Conservation (phyloP, 2,329 filamentous ascomycete species). For the Metarhizium humberi region DNA sequence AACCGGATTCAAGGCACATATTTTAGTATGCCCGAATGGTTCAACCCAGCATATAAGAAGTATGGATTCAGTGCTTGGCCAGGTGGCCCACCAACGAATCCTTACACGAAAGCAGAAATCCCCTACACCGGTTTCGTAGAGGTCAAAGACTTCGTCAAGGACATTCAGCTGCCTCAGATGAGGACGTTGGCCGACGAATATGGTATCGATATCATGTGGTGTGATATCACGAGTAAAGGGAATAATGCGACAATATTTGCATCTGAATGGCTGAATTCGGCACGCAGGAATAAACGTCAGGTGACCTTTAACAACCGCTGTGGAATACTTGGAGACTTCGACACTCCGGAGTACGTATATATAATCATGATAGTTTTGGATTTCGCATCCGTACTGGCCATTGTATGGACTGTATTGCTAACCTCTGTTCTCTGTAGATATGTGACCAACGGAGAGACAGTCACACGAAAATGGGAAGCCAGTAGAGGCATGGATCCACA, state of each 20-base stretch:
- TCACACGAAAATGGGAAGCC: conserved; percentile 44
- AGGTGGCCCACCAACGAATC: conserved; percentile 17
- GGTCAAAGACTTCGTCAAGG: no score
- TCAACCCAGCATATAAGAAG: conserved; percentile 32
- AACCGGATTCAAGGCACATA: conserved; percentile 27
- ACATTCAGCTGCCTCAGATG: no score
- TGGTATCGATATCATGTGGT: conserved; percentile 38
- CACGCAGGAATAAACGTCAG: conserved; percentile 29
- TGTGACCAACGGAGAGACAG: neutral
- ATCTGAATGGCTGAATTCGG: conserved; percentile 29
- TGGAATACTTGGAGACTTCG: no score
- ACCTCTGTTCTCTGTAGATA: conserved; percentile 1
- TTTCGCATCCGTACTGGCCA: no score
- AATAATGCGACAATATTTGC: neutral
- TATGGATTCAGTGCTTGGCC: conserved; percentile 22
- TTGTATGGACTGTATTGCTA: no score
- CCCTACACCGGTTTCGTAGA: no score
- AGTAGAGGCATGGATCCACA: conserved; percentile 51
- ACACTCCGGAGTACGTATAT: no score
- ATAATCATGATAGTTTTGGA: no score
- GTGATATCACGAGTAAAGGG: conserved; percentile 22
- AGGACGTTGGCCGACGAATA: conserved; percentile 19
- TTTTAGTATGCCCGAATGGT: conserved; percentile 41
- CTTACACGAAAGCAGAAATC: no score
- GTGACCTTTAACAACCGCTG: conserved; percentile 17